Conservation (phyloP, 257 asterid genomes). For the Agastache rugosa region DNA sequence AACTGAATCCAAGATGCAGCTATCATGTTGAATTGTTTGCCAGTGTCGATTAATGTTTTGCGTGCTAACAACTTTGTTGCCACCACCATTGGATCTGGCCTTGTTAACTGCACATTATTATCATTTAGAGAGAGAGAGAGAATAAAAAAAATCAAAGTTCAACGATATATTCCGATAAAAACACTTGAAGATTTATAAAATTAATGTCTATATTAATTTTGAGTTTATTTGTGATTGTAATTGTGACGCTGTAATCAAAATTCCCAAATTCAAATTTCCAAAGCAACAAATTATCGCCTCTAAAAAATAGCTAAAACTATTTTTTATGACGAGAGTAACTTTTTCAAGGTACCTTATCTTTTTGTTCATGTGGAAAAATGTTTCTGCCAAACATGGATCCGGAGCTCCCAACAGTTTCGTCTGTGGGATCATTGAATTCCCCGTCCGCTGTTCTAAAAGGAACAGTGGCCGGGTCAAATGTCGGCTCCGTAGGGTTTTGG, state of each 20-base stretch:
- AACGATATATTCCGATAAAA: no score
- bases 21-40: slow-evolving; percentile 68
- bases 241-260: no score
- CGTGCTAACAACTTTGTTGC: slow-evolving; percentile 67
- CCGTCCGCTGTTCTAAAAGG: slow-evolving; percentile 59
- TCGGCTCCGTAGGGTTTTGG: slow-evolving; percentile 37
- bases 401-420: slow-evolving; percentile 47
- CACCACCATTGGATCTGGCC: slow-evolving; percentile 69
- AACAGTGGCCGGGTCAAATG: slow-evolving; percentile 48
- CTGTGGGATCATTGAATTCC: slow-evolving; percentile 49
- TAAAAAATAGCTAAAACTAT: no score
- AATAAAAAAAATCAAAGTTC: no score
- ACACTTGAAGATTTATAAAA: no score
- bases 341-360: slow-evolving; percentile 41
- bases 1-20: slow-evolving; percentile 80
- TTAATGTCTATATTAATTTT: no score
- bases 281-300: no score
- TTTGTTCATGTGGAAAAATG: slow-evolving; percentile 55
- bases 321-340: no score
- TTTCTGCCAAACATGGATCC: slow-evolving; percentile 71
- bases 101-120: slow-evolving; percentile 45
- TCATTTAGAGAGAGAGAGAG: background rate
- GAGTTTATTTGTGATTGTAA: no score
- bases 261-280: no score
- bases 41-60: slow-evolving; percentile 49